Evolutionary conservation across 192 early-diverging fungal species (phyloP).

Genomic region (Entomortierella parvispora): DNA sequence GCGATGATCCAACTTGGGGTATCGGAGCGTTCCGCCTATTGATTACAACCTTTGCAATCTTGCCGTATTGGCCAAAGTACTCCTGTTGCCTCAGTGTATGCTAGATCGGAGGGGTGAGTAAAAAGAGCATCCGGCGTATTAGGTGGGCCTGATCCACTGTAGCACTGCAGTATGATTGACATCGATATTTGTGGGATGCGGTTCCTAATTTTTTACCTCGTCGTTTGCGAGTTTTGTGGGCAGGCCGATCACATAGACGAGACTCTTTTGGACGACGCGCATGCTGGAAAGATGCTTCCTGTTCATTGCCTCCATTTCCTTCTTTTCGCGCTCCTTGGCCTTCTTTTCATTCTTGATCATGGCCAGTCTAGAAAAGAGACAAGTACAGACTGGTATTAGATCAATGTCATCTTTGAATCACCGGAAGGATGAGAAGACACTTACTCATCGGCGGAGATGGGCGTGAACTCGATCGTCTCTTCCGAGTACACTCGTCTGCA

Average conservation of each 20-base stretch:
- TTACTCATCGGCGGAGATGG: slow-evolving; percentile 92
- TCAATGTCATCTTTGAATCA: neutral
- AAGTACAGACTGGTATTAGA: neutral
- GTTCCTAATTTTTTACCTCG: slow-evolving; percentile 65
- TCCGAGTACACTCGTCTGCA: slow-evolving; percentile 92
- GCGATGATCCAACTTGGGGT: slow-evolving; percentile 32
- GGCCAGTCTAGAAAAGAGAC: slow-evolving; percentile 36
- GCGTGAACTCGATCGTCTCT: slow-evolving; percentile 87
- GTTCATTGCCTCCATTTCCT: slow-evolving; percentile 86
- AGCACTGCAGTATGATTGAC: neutral
- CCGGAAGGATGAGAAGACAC: slow-evolving; percentile 30
- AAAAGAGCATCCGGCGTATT: neutral
- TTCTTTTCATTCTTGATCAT: slow-evolving; percentile 65
- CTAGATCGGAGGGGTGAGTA: slow-evolving; percentile 1
- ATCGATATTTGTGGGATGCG: neutral
- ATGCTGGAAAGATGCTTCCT: slow-evolving; percentile 86
- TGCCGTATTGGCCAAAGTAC: slow-evolving; percentile 99
- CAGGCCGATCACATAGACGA: slow-evolving; percentile 96
- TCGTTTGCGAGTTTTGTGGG: slow-evolving; percentile 88
- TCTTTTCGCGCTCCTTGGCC: slow-evolving; percentile 91
- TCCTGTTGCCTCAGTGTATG: slow-evolving; percentile 85
- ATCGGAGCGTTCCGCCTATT: slow-evolving; percentile 77
- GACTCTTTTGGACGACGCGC: slow-evolving; percentile 95
- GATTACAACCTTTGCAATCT: slow-evolving; percentile 93
- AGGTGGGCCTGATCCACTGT: neutral